phyloP scores from a whole-genome alignment of 768 basidiomycete genomes.

The Lactifluus subvellereus region DNA sequence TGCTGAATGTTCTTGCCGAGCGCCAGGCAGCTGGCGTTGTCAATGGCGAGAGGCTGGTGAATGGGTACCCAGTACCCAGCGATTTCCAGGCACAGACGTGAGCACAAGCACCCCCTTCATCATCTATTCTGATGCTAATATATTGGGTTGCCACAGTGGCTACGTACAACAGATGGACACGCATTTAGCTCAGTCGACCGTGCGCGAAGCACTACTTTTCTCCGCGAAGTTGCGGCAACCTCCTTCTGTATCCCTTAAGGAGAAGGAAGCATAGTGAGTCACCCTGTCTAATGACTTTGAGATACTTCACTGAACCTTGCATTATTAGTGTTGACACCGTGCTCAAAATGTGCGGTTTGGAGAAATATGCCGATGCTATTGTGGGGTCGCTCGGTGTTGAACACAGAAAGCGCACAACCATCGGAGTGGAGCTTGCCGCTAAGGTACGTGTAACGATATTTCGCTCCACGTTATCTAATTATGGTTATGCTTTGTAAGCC shows the following conservation, averaged over 20 bases:
- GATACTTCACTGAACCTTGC: neutral
- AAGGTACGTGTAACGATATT: constrained; percentile 35
- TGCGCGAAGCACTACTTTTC: constrained; percentile 74
- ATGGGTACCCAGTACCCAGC: constrained; percentile 39
- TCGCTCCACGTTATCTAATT: neutral
- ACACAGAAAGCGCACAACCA: constrained; percentile 75
- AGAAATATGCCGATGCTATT: constrained; percentile 58
- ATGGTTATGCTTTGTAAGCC: constrained; percentile 40
- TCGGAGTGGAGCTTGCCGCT: constrained; percentile 82
- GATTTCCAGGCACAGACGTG: constrained; percentile 56
- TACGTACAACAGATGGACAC: constrained; percentile 87
- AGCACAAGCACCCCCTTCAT: constrained; percentile 29
- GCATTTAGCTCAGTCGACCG: constrained; percentile 68
- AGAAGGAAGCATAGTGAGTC: constrained; percentile 76
- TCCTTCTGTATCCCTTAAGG: constrained; percentile 48
- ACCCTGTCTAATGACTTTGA: neutral
- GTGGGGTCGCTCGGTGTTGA: constrained; percentile 66
- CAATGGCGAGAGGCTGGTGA: constrained; percentile 40
- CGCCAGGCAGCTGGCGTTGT: constrained; percentile 36
- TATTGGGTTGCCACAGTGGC: constrained; percentile 39
- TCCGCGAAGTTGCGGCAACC: constrained; percentile 80
- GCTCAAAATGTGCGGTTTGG: constrained; percentile 58
- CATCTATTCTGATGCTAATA: constrained; percentile 30
- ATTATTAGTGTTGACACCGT: constrained; percentile 45
- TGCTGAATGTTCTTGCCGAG: constrained; percentile 43